Base-by-base conservation (phyloP, 257 asterid genomes). In the Solanum tacnaense region DNA sequence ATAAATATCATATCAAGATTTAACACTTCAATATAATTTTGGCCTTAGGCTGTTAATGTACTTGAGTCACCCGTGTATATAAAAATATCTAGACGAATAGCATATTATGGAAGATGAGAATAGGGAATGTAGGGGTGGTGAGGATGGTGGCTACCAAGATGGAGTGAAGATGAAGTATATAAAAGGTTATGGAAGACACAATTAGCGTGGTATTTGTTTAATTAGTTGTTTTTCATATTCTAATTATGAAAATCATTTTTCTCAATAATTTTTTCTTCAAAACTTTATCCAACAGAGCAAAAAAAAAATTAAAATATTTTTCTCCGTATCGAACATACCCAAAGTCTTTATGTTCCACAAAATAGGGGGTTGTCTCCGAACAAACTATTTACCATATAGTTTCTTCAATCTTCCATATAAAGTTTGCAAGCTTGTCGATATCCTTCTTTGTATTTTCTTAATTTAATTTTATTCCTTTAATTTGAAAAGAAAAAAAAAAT, bases 221-320 rank as follows among this genome's bases (percentile, higher is more conserved):
- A 18, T 18, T 56, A 56, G 3, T 49, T 49, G 9, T 49, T 49
- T 49, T 49, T 15, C 3, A 0, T 49, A 49, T 49, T 15, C 0
- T 0, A 13, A 15, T 49, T 15, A 49, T 15, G 23, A 5, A 49
- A 49, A 0, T 49, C 9, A 49, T 49, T 49, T 49, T 16, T 56
- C 1, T 56, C 1, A 18, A 18, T 7, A 0, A 18, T 49, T 18
- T 56, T 52, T 52, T 20, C 0, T 56, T 6, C 9, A 0, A 56
- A 18, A 56, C 0, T 56, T 56, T 18, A 18, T 18, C n/a, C 9
- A 56, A 7, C 1, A 56, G 0, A 56, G 4, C 1, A 56, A 56
- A 56, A 56, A 7, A 52, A 5, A 52, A 1, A 52, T 6, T 18
- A 2, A 56, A 18, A 56, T 56, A 56, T 56, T 56, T 56, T 56